Base-by-base conservation (phyloP, 768 basidiomycete genomes). In the Dendrothele bispora region DNA sequence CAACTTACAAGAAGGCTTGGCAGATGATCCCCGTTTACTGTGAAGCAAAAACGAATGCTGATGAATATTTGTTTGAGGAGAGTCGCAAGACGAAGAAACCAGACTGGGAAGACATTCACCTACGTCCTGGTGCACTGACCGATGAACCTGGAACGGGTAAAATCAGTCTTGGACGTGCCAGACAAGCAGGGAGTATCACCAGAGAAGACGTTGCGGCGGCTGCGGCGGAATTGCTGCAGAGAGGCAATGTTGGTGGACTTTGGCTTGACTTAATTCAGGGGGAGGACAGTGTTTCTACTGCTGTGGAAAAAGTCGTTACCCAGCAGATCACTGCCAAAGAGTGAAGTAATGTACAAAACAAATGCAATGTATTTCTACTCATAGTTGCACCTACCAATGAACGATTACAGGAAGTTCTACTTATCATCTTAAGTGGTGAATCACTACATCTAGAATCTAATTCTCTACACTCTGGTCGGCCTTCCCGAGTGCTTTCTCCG, bases 191-290 rank as follows among this genome's bases (percentile, higher is more conserved):
- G 17, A 47, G 26, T 28, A 28, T 47, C 2, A n/a, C 37, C 21
- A 38, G 46, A 27, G 37, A 47, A 21, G 46, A 47, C 29, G 46
- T 47, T 17, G 46, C 46, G 14, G 46, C 37, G 14, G 46, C 39
- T 20, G 46, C 37, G 11, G 46, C 39, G 1, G 46, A 47, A 38
- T 29, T 47, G 15, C 17, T 47, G 46, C 29, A 47, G 17, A 38
- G 37, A 36, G 46, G 39, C 21, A 24, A 30, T 30, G 46, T 28
- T 25, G 46, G 46, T 12, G 46, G 37, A 29, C 21, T 47, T 10
- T 47, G 46, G 46, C 14, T 47, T 39, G 46, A 47, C 29, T 21
- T 47, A 5, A 39, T 47, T 4, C 18, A 22, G 20, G 46, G 46
- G 7, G 21, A 24, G 8, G 46, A 47, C 27, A n/a, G 37, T 22